Conservation (phyloP, 345 rosid species). For the Dipteronia dyeriana region DNA sequence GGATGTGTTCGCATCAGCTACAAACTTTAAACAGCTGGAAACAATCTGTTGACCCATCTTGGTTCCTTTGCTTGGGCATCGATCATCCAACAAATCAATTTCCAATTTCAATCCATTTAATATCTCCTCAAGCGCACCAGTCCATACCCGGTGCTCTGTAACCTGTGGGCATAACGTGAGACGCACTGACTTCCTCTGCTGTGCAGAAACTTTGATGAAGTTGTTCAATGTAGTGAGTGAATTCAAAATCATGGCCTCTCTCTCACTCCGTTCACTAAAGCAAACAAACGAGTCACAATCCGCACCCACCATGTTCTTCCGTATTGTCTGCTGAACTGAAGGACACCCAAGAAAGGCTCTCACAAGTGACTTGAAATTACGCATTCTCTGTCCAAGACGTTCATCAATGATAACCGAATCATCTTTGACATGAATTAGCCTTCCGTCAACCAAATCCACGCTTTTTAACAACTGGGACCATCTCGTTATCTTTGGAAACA, state of each 20-base stretch:
- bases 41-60: constrained; percentile 67
- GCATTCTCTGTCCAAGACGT: constrained; percentile 40
- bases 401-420: constrained; percentile 44
- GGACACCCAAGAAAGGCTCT: constrained; percentile 68
- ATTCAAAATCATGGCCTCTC: constrained; percentile 55
- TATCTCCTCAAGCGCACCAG: constrained; percentile 58
- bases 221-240: constrained; percentile 57
- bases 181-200: constrained; percentile 68
- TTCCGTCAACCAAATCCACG: constrained; percentile 60
- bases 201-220: constrained; percentile 64
- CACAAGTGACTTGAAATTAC: constrained; percentile 58
- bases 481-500: constrained; percentile 46
- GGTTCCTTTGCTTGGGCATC: constrained; percentile 38
- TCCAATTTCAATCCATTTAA: constrained; percentile 58
- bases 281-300: constrained; percentile 23
- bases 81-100: constrained; percentile 42
- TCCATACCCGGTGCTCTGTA: constrained; percentile 73
- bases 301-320: constrained; percentile 24
- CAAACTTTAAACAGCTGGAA: constrained; percentile 57
- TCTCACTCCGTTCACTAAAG: constrained; percentile 47
- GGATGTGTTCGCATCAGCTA: constrained; percentile 46
- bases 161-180: constrained; percentile 61
- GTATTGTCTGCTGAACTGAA: constrained; percentile 48
- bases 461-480: constrained; percentile 42
- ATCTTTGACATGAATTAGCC: constrained; percentile 44